phyloP scores from a whole-genome alignment of 768 basidiomycete species.

The Boletus reticulatus region DNA sequence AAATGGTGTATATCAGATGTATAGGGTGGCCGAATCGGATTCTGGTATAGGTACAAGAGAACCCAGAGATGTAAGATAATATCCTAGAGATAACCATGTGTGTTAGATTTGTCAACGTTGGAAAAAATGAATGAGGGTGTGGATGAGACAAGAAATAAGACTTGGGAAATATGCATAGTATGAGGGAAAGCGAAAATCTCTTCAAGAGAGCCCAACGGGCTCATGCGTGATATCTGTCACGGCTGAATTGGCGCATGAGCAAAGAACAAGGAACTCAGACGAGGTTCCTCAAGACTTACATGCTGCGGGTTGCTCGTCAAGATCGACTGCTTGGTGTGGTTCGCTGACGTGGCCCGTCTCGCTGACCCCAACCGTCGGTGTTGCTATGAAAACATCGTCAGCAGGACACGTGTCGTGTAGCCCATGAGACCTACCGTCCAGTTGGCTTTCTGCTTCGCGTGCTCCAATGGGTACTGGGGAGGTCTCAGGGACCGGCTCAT shows the following conservation, averaged over 20 bases:
- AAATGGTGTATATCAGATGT: conserved; percentile 4
- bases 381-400: background rate
- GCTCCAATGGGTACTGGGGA: background rate
- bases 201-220: background rate
- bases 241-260: conserved; percentile 4
- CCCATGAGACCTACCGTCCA: background rate
- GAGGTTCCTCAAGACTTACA: conserved; percentile 10
- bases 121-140: conserved; percentile 9
- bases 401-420: background rate
- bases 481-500: background rate
- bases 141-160: conserved; percentile 4
- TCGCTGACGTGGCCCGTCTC: background rate
- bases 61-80: conserved; percentile 6
- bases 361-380: background rate
- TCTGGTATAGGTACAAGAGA: conserved; percentile 6
- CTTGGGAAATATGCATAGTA: background rate
- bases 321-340: background rate
- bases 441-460: background rate
- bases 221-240: background rate
- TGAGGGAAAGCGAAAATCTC: background rate
- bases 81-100: conserved; percentile 10
- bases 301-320: background rate
- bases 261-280: background rate
- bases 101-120: conserved; percentile 8
- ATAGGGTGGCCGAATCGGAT: conserved; percentile 8